A percentile compares a stretch with the other conserved stretches of the same genome.
These are phyloP conservation scores for Globisporangium splendens DNA, from an alignment of 352 stramenopile species.

Conservation along the genomic window DNA sequence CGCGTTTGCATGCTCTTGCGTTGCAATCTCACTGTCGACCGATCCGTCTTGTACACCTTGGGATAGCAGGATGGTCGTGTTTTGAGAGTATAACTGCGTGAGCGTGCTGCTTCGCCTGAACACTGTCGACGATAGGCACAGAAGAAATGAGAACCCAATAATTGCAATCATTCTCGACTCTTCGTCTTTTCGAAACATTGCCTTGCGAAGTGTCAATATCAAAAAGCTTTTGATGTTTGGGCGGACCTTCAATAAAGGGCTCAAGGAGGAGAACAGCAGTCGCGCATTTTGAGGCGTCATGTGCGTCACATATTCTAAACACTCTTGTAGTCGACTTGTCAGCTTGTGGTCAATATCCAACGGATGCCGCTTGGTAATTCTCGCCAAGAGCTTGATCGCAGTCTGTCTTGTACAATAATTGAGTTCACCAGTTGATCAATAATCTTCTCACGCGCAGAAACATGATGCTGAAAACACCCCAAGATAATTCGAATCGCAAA, in stretches of 20 bases:
- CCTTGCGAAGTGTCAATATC: constrained; percentile 53
- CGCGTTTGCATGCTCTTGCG: constrained; percentile 36
- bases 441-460: constrained; percentile 24
- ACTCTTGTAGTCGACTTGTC: constrained; percentile 36
- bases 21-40: constrained; percentile 24
- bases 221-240: constrained; percentile 42
- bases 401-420: constrained; percentile 33
- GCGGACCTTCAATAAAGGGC: constrained; percentile 32
- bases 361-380: constrained; percentile 37
- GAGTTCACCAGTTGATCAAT: constrained; percentile 44
- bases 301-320: constrained; percentile 49
- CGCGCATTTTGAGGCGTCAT: constrained; percentile 25
- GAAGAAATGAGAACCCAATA: constrained; percentile 34
- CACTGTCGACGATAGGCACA: constrained; percentile 36
- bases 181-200: constrained; percentile 61
- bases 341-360: constrained; percentile 32
- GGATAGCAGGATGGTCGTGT: constrained; percentile 28
- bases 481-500: constrained; percentile 46
- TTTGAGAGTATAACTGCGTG: constrained; percentile 53
- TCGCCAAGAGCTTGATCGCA: constrained; percentile 30
- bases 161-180: constrained; percentile 46
- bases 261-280: constrained; percentile 30
- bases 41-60: constrained; percentile 20
- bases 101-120: constrained; percentile 36
- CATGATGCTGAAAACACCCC: constrained; percentile 41